Evolutionary conservation across 2,329 filamentous ascomycete species (phyloP), one percentile per base, ranked within the genome.

Genomic region (Arthrobotrys iridis): DNA sequence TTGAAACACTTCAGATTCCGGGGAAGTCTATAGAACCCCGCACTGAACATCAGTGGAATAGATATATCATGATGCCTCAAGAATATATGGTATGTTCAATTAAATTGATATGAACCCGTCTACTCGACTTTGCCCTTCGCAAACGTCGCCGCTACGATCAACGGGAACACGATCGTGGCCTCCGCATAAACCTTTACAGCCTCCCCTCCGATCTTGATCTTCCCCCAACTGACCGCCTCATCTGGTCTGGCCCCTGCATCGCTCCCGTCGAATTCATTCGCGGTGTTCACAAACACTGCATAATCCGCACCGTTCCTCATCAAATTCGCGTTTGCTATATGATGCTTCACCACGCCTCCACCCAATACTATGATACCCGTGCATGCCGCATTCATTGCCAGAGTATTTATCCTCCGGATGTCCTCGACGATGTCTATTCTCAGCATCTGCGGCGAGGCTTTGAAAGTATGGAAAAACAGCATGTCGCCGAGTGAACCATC

Each of bases 401-500:
- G 89, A 11, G 92, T 96, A 84, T 99, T 99, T 82, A 99, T 93
- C 76, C 87, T 89, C 18, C 95, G 89, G 76, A 99, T 95, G 80
- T 99, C 95, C 80, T 96, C 91, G 20, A 97, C 92, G 71, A 98
- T 93, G 81, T 98, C 95, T 74, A 97, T 88, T 67, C 90, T 88
- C 43, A 99, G 86, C 82, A 94, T 91, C 75, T 85, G 84, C 2
- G 94, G 94, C 1, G 92, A 93, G 0, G 92, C 84, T 82, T 94
- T 95, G 87, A 93, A 99, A 0, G 93, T 96, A 84, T 99, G 94
- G 82, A 99, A 98, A 83, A 97, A 98, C 41, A 99, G 86, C 95
- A 99, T 99, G 82, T 99, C 95, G 3, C 95, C 95, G 18, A 99
- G 84, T 79, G 92, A 96, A 15, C 95, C 95, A 80, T 99, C 95